These are phyloP conservation scores for Cercospora sp. DNA, from an alignment of 2,329 filamentous ascomycete species.

Conservation along the genomic window DNA sequence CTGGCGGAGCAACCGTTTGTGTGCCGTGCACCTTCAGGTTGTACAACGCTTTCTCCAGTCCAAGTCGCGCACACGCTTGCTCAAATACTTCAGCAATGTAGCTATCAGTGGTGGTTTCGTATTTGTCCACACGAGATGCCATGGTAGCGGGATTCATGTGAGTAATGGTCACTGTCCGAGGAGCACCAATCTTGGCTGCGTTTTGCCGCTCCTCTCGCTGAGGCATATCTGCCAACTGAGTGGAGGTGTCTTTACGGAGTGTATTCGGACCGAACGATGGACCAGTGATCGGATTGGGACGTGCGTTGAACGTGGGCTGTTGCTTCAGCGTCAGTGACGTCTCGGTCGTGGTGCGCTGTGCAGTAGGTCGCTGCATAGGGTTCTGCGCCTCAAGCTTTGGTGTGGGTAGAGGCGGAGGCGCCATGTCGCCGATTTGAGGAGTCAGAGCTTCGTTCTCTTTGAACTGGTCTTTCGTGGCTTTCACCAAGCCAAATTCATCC, in stretches of 20 bases:
- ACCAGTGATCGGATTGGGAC: conserved; percentile 53
- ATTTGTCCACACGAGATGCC: conserved; percentile 68
- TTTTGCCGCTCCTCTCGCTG: conserved; percentile 51
- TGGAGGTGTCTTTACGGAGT: conserved; percentile 47
- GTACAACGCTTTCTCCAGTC: conserved; percentile 75
- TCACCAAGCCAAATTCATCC: conserved; percentile 79
- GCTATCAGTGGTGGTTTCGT: conserved; percentile 74
- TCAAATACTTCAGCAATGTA: conserved; percentile 82
- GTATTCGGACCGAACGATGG: conserved; percentile 47
- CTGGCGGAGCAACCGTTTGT: conserved; percentile 71
- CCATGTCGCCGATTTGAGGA: conserved; percentile 25
- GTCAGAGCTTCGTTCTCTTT: conserved; percentile 62
- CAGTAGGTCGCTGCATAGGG: conserved; percentile 10
- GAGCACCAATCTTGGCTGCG: conserved; percentile 56
- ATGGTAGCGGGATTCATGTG: conserved; percentile 67
- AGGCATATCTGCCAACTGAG: conserved; percentile 42
- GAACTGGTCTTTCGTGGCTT: conserved; percentile 67
- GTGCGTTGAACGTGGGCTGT: conserved; percentile 41
- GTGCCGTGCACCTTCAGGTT: conserved; percentile 75
- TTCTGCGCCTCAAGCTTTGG: conserved; percentile 17
- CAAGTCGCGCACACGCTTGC: conserved; percentile 71
- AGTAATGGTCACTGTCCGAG: conserved; percentile 71
- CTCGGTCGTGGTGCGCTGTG: conserved; percentile 19
- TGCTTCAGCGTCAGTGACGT: conserved; percentile 23
- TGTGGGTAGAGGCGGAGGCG: conserved; percentile 18